Evolutionary conservation across 2,329 filamentous ascomycete species (phyloP).

Genomic region (Fusarium musae): DNA sequence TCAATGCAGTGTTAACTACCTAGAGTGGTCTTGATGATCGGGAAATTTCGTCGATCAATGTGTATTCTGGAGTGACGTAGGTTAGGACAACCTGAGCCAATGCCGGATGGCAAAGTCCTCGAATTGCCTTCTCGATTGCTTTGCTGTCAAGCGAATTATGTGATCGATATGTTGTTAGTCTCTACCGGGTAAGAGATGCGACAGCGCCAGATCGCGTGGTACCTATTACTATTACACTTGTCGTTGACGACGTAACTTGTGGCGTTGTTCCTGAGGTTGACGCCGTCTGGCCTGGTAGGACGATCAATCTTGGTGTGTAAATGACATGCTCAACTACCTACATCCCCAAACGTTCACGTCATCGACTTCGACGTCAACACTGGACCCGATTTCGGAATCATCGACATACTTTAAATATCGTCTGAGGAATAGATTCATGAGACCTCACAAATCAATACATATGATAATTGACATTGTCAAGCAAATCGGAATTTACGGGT

Average conservation of each 20-base stretch:
- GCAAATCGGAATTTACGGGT: slow-evolving; percentile 27
- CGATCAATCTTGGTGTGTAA: background rate
- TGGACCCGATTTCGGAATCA: background rate
- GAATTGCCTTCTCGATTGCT: slow-evolving; percentile 10
- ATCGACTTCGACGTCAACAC: background rate
- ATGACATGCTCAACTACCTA: slow-evolving; percentile 12
- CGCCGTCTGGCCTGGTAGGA: background rate
- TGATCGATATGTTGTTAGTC: slow-evolving; percentile 21
- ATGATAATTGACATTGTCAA: slow-evolving; percentile 11
- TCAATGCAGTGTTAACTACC: background rate
- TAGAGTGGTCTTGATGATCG: background rate
- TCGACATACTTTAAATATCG: background rate
- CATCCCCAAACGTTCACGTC: slow-evolving; percentile 11
- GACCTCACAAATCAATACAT: background rate
- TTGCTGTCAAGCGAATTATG: slow-evolving; percentile 5
- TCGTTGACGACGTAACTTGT: slow-evolving; percentile 9
- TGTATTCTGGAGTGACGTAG: slow-evolving; percentile 30
- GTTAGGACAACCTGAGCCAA: slow-evolving; percentile 3
- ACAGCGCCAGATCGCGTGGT: slow-evolving; percentile 12
- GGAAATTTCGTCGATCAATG: slow-evolving; percentile 18
- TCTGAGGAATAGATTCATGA: background rate
- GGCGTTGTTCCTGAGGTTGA: slow-evolving; percentile 16
- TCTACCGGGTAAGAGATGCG: slow-evolving; percentile 8
- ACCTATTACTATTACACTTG: background rate
- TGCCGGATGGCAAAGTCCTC: slow-evolving; percentile 10